A percentile compares a stretch with the other conserved stretches of the same genome.
Conservation (phyloP, 2,329 filamentous ascomycete species). For the Macrophomina tecta region DNA sequence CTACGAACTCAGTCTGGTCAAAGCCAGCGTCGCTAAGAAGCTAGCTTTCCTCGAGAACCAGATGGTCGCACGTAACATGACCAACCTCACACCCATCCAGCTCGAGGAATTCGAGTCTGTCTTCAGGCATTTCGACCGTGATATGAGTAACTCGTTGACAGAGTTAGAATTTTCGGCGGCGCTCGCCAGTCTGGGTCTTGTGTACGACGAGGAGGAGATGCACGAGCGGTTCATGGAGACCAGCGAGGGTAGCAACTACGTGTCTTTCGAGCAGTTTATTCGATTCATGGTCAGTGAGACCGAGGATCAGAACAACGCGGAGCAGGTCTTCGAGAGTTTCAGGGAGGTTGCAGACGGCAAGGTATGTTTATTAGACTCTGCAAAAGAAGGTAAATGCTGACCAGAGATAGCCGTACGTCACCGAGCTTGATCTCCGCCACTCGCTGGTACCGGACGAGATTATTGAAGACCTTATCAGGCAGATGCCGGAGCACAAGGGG, state of each 20-base stretch:
- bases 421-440: conserved; percentile 94
- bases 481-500: conserved; percentile 83
- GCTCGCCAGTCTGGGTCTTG: conserved; percentile 89
- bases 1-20: conserved; percentile 91
- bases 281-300: conserved; percentile 99
- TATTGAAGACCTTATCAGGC: conserved; percentile 87
- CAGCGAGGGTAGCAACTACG: conserved; percentile 76
- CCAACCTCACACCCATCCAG: conserved; percentile 96
- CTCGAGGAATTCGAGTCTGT: conserved; percentile 98
- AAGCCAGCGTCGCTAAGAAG: conserved; percentile 93
- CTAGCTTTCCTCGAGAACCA: conserved; percentile 97
- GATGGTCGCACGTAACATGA: conserved; percentile 98
- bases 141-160: conserved; percentile 85
- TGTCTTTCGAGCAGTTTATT: conserved; percentile 98
- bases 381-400: conserved; percentile 1
- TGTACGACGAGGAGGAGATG: conserved; percentile 98
- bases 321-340: conserved; percentile 98
- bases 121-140: conserved; percentile 96
- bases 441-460: conserved; percentile 95
- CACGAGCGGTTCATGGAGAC: conserved; percentile 91
- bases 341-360: conserved; percentile 97
- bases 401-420: conserved; percentile 77
- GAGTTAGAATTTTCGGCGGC: conserved; percentile 97
- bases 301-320: conserved; percentile 97
- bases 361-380: conserved; percentile 46